phyloP scores from a whole-genome alignment of 106 monocot species.

The Agapanthus africanus region DNA sequence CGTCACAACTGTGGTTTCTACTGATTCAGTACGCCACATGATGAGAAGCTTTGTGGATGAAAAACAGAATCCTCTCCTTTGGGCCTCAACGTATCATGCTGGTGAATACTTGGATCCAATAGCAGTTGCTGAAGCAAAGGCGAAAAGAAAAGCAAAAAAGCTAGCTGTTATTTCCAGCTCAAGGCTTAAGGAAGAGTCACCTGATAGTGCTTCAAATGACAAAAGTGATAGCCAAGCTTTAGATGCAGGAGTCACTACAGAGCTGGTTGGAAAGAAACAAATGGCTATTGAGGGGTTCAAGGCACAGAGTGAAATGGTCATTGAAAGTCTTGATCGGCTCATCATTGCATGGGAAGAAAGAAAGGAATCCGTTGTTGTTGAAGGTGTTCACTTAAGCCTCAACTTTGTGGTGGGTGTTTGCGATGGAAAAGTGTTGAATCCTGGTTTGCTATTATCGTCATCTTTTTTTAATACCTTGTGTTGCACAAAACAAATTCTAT shows the following conservation, averaged over 20 bases:
- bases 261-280: slow-evolving; percentile 52
- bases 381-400: slow-evolving; percentile 95
- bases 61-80: slow-evolving; percentile 56
- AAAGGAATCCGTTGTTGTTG: slow-evolving; percentile 89
- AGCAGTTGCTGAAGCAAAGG: slow-evolving; percentile 59
- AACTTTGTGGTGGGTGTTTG: slow-evolving; percentile 66
- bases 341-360: slow-evolving; percentile 96
- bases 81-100: slow-evolving; percentile 78
- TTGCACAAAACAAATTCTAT: not conserved
- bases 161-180: slow-evolving; percentile 18
- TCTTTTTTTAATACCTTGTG: not conserved
- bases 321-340: slow-evolving; percentile 89
- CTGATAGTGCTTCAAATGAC: slow-evolving; percentile 15
- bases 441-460: not conserved
- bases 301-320: slow-evolving; percentile 97
- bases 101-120: slow-evolving; percentile 61
- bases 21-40: slow-evolving; percentile 75
- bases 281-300: slow-evolving; percentile 84
- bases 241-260: slow-evolving; percentile 19
- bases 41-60: slow-evolving; percentile 64
- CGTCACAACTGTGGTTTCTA: slow-evolving; percentile 57
- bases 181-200: slow-evolving; percentile 15
- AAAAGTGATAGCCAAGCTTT: slow-evolving; percentile 9
- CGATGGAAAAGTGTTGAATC: slow-evolving; percentile 9
- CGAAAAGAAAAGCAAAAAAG: slow-evolving; percentile 44